phyloP scores from a whole-genome alignment of 2,329 filamentous ascomycete species.

The Pyrenochaeta sp. region DNA sequence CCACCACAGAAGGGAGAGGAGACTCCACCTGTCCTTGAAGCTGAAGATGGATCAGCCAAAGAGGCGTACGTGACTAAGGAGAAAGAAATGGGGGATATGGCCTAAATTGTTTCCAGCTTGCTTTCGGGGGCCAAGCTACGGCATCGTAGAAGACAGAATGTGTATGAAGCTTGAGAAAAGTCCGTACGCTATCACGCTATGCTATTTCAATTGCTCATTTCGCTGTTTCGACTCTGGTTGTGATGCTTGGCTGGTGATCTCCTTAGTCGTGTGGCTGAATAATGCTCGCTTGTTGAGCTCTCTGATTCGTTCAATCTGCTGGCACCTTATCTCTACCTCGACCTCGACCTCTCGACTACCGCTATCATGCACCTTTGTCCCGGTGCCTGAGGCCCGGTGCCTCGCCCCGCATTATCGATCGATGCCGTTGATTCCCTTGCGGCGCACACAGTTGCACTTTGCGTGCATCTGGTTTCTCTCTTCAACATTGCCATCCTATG shows the following conservation, averaged over 20 bases:
- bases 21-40: conserved; percentile 28
- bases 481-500: conserved; percentile 9
- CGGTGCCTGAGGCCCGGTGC: conserved; percentile 15
- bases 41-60: conserved; percentile 31
- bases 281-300: conserved; percentile 23
- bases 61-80: conserved; percentile 31
- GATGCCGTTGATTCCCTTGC: conserved; percentile 9
- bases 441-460: conserved; percentile 2
- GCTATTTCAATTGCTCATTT: neutral
- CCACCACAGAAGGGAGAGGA: conserved; percentile 46
- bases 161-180: neutral
- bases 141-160: neutral
- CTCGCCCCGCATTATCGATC: conserved; percentile 14
- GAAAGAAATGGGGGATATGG: conserved; percentile 34
- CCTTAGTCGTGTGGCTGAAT: conserved; percentile 33
- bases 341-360: conserved; percentile 8
- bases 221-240: neutral
- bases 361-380: conserved; percentile 3
- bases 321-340: conserved; percentile 25
- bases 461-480: conserved; percentile 11
- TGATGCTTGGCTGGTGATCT: conserved; percentile 5
- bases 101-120: conserved; percentile 1
- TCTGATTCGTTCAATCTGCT: conserved; percentile 19
- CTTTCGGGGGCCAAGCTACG: neutral
- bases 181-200: neutral